A percentile compares a stretch with the other conserved stretches of the same genome.
phyloP scores from a whole-genome alignment of 164 flowering plant genomes.

The Vitis rupestris region DNA sequence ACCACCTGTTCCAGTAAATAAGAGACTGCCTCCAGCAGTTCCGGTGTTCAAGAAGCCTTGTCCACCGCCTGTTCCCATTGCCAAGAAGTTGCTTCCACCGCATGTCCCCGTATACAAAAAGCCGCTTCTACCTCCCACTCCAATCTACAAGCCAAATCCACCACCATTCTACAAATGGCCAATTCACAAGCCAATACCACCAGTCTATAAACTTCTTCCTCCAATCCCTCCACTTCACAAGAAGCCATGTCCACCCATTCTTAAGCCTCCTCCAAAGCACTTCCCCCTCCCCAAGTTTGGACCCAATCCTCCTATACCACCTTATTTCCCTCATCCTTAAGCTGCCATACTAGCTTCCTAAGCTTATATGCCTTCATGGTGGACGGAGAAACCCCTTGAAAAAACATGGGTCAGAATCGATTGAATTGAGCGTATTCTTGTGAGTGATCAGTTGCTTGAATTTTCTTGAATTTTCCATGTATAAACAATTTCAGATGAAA shows the following conservation, averaged over 20 bases:
- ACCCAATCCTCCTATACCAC: constrained; percentile 25
- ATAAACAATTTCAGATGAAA: no score
- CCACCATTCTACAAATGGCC: background rate
- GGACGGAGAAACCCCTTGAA: no score
- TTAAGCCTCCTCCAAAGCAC: constrained; percentile 24
- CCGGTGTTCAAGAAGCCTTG: constrained; percentile 2
- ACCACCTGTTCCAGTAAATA: background rate
- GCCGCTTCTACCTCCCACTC: no score
- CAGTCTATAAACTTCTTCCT: constrained; percentile 18
- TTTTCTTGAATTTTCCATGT: no score
- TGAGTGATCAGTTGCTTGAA: no score
- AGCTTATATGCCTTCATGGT: no score
- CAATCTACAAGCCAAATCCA: constrained; percentile 4
- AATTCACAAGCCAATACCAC: background rate
- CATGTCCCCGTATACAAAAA: constrained; percentile 14
- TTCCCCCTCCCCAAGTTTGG: constrained; percentile 31
- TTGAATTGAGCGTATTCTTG: no score
- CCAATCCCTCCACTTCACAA: constrained; percentile 3
- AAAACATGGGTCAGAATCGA: no score
- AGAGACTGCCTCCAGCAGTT: background rate
- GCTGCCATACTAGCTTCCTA: no score
- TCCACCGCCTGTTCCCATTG: constrained; percentile 2
- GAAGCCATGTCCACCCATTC: constrained; percentile 18
- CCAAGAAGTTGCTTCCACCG: constrained; percentile 15
- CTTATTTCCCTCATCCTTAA: constrained; percentile 15